A percentile compares a stretch with the other conserved stretches of the same genome.
These are phyloP conservation scores for Blastobotrys parvus DNA, from an alignment of 805 yeast genomes.

Conservation along the genomic window DNA sequence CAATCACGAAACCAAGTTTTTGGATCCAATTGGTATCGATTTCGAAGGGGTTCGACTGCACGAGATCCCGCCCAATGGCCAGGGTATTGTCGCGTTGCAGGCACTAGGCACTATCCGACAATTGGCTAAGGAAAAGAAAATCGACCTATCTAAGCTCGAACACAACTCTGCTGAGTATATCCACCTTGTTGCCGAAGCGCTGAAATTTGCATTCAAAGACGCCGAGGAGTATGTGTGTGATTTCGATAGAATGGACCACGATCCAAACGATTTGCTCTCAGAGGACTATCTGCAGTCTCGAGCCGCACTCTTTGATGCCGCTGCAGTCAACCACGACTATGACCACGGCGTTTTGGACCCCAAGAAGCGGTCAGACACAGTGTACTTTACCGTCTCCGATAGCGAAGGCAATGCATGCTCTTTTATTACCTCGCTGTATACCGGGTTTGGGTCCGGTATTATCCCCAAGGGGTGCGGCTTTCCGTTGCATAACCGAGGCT, in stretches of 20 bases:
- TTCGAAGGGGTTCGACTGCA: conserved; percentile 44
- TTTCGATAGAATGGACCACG: conserved; percentile 31
- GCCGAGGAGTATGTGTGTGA: conserved; percentile 69
- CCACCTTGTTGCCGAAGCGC: conserved; percentile 60
- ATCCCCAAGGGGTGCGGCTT: conserved; percentile 55
- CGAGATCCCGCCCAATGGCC: conserved; percentile 84
- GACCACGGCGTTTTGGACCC: conserved; percentile 45
- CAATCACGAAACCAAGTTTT: conserved; percentile 50
- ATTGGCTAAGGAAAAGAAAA: conserved; percentile 37
- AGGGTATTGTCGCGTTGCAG: conserved; percentile 67
- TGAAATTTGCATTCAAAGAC: conserved; percentile 65
- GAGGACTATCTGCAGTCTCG: conserved; percentile 43
- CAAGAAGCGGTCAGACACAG: conserved; percentile 56
- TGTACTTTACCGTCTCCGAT: conserved; percentile 59
- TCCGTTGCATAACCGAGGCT: conserved; percentile 67
- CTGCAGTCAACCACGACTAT: conserved; percentile 35
- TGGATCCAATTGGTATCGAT: conserved; percentile 50
- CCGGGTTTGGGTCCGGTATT: conserved; percentile 62
- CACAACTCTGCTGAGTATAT: conserved; percentile 68
- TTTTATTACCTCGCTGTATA: conserved; percentile 67
- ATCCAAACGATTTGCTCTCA: conserved; percentile 37
- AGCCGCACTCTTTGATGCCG: conserved; percentile 37
- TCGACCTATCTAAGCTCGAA: conserved; percentile 31
- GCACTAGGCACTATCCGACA: conserved; percentile 59
- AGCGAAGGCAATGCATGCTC: conserved; percentile 71